These are phyloP conservation scores for Micromonas pusilla DNA, from an alignment of 139 green algal genomes.

Conservation along the genomic window DNA sequence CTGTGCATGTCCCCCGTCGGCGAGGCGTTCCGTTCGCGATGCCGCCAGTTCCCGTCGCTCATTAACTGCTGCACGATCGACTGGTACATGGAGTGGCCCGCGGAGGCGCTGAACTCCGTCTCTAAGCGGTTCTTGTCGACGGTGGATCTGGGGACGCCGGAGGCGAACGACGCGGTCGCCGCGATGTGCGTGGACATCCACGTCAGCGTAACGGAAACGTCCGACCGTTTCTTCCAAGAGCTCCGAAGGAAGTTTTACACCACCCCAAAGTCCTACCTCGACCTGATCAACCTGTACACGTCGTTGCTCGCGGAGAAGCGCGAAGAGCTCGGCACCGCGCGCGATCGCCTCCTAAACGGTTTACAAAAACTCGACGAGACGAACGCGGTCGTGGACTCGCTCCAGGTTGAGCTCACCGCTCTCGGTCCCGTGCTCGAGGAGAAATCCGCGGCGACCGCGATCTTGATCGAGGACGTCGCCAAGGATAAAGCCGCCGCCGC, in stretches of 20 bases:
- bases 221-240: constrained; percentile 37
- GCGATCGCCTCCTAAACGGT: constrained; percentile 66
- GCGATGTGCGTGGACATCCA: constrained; percentile 55
- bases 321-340: constrained; percentile 41
- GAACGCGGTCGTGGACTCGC: constrained; percentile 63
- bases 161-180: constrained; percentile 42
- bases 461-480: constrained; percentile 59
- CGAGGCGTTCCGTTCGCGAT: constrained; percentile 61
- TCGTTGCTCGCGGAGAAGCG: constrained; percentile 40
- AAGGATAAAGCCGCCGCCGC: constrained; percentile 64
- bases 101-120: constrained; percentile 48
- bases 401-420: constrained; percentile 63
- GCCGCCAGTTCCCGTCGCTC: constrained; percentile 68
- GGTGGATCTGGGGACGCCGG: constrained; percentile 53
- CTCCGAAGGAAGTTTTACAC: constrained; percentile 54
- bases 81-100: constrained; percentile 65
- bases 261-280: constrained; percentile 78
- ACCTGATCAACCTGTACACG: constrained; percentile 76
- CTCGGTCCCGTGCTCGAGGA: constrained; percentile 69
- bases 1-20: constrained; percentile 74
- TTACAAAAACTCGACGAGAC: constrained; percentile 75
- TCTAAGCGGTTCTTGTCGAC: constrained; percentile 56
- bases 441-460: constrained; percentile 56
- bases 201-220: constrained; percentile 9
- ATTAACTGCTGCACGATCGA: constrained; percentile 82